These are phyloP conservation scores for Diacronema lutheri DNA, from an alignment of 78 protist genomes.

Conservation along the genomic window DNA sequence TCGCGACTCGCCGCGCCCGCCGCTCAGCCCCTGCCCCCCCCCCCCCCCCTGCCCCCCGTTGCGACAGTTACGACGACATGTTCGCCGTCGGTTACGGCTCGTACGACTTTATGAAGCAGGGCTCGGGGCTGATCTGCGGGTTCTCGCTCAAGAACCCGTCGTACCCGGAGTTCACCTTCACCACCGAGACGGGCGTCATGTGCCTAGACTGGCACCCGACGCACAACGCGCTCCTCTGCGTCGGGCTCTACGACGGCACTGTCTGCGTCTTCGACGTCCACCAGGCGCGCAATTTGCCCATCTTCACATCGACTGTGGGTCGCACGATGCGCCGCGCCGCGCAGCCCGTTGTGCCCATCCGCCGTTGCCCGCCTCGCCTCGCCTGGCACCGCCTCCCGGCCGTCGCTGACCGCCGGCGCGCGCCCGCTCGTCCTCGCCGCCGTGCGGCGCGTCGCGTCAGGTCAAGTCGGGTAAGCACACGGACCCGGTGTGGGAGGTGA, in stretches of 20 bases:
- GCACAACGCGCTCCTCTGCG: conserved; percentile 55
- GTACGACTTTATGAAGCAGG: conserved; percentile 73
- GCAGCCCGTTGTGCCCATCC: not conserved
- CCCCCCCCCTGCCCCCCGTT: conserved; percentile 40
- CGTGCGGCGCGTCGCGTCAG: not conserved
- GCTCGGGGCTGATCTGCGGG: conserved; percentile 55
- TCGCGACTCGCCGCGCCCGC: too few species aligned
- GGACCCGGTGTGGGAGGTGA: conserved; percentile 72
- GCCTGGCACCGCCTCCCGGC: not conserved
- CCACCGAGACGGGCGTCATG: conserved; percentile 71
- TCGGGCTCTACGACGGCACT: conserved; percentile 76
- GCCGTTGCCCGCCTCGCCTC: not conserved
- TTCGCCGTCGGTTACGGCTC: conserved; percentile 83
- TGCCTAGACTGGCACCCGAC: conserved; percentile 71
- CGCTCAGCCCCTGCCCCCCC: too few species aligned
- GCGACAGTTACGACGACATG: conserved; percentile 75
- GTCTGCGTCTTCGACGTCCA: not conserved
- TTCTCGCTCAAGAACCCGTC: conserved; percentile 79
- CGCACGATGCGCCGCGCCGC: not conserved
- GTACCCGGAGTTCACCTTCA: conserved; percentile 64
- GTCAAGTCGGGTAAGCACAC: conserved; percentile 77
- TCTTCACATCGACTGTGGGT: too few species aligned
- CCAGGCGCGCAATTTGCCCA: not conserved
- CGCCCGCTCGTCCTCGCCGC: not conserved
- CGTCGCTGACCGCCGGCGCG: not conserved